These are phyloP conservation scores for Symbiotaphrina buchneri DNA, from an alignment of 495 filamentous ascomycete species.

Conservation along the genomic window DNA sequence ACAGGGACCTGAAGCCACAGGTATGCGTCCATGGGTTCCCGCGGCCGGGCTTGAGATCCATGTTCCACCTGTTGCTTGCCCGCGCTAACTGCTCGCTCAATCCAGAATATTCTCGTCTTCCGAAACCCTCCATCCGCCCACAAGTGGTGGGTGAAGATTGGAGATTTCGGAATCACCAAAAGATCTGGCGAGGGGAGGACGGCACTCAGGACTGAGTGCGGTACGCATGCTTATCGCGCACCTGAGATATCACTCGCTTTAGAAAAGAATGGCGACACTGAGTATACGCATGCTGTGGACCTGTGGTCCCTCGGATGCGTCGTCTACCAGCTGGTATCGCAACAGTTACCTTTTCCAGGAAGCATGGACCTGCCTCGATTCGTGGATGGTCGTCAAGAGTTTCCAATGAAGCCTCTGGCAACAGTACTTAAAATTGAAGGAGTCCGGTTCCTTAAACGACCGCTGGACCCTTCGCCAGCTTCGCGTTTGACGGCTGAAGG, in stretches of 20 bases:
- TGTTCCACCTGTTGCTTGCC: background rate
- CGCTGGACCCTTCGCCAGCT: too few species aligned
- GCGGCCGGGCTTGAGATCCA: too few species aligned
- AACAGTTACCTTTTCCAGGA: background rate
- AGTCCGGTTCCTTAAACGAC: too few species aligned
- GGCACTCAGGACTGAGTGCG: background rate
- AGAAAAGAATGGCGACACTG: constrained; percentile 1
- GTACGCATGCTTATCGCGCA: background rate
- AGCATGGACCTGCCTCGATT: too few species aligned
- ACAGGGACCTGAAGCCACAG: constrained; percentile 26
- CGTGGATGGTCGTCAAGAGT: too few species aligned
- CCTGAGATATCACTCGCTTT: too few species aligned
- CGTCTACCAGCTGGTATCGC: constrained; percentile 1
- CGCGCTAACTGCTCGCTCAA: background rate
- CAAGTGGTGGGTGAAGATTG: constrained; percentile 6
- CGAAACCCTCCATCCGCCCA: background rate
- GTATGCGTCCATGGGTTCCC: too few species aligned
- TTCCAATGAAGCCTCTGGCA: too few species aligned
- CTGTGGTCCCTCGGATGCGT: constrained; percentile 2
- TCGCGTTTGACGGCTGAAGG: too few species aligned
- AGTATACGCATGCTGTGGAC: background rate
- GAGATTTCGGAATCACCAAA: constrained; percentile 6
- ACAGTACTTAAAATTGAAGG: too few species aligned
- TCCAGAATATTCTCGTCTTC: constrained; percentile 2
- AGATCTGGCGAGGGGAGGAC: background rate